Evolutionary conservation across 495 filamentous ascomycete genomes (phyloP).

Genomic region (Tuber aestivum): DNA sequence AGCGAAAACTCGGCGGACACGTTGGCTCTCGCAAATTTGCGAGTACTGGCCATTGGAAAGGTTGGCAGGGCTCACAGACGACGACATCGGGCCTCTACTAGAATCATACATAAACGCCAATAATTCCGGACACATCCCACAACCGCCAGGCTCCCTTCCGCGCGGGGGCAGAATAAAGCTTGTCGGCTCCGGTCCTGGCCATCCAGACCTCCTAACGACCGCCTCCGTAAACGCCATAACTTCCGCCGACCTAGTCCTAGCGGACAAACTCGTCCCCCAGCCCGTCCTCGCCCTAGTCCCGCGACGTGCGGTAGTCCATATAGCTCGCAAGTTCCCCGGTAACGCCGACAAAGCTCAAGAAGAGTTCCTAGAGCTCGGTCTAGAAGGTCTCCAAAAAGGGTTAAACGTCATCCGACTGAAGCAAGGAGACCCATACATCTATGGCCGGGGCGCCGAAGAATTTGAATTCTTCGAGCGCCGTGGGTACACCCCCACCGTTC

Average conservation of each 20-base stretch:
- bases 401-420: constrained; percentile 81
- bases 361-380: constrained; percentile 75
- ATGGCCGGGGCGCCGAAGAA: constrained; percentile 90
- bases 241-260: constrained; percentile 77
- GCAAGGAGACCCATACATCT: constrained; percentile 94
- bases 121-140: background rate
- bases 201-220: constrained; percentile 81
- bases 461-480: constrained; percentile 72
- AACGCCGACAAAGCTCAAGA: constrained; percentile 91
- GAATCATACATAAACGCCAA: constrained; percentile 53
- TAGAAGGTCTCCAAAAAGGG: constrained; percentile 64
- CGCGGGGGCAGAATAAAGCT: constrained; percentile 67
- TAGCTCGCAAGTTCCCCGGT: constrained; percentile 94
- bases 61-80: constrained; percentile 70
- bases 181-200: constrained; percentile 86
- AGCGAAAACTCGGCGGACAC: constrained; percentile 71
- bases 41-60: constrained; percentile 94
- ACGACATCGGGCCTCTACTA: constrained; percentile 68
- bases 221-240: constrained; percentile 84
- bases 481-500: constrained; percentile 64
- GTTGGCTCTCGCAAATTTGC: constrained; percentile 94
- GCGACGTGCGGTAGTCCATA: constrained; percentile 79
- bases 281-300: constrained; percentile 84
- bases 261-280: constrained; percentile 91
- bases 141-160: constrained; percentile 11